Evolutionary conservation across 1,284 basidiomycete species (phyloP).

Genomic region (Irpex sp.): DNA sequence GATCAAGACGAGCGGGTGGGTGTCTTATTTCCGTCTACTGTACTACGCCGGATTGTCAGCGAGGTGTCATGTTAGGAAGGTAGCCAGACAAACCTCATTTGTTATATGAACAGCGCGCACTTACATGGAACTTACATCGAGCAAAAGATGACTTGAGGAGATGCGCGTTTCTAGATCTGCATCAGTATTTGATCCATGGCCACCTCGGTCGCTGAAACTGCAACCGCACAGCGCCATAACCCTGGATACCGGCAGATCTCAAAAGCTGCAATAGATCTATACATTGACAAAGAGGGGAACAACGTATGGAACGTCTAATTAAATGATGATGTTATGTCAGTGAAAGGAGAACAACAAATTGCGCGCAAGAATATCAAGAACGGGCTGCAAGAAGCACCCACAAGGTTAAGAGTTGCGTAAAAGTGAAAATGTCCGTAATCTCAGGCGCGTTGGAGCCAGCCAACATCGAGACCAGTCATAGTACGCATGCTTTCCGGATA

Average conservation of each 20-base stretch:
- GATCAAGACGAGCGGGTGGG: too few species aligned
- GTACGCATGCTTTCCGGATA: slow-evolving; percentile 72
- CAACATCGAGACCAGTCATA: slow-evolving; percentile 77
- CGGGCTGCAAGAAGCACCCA: not conserved
- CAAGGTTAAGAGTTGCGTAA: not conserved
- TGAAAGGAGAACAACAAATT: not conserved
- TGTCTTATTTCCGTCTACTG: too few species aligned
- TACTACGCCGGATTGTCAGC: too few species aligned
- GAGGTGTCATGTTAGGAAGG: too few species aligned
- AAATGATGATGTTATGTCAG: not conserved
- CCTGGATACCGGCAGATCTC: not conserved
- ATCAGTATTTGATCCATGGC: not conserved
- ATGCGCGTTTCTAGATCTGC: too few species aligned
- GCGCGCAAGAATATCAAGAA: too few species aligned
- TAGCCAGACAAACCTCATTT: too few species aligned
- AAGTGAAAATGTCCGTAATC: not conserved
- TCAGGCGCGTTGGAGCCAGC: slow-evolving; percentile 54
- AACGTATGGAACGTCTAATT: not conserved
- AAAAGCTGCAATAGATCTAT: not conserved
- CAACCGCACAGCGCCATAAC: not conserved
- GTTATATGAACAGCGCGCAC: too few species aligned
- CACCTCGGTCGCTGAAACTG: not conserved
- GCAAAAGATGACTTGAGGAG: too few species aligned
- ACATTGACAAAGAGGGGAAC: not conserved
- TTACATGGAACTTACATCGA: too few species aligned